These are phyloP conservation scores for Exophiala spinifera DNA, from an alignment of 2,329 filamentous ascomycete species.

Conservation along the genomic window DNA sequence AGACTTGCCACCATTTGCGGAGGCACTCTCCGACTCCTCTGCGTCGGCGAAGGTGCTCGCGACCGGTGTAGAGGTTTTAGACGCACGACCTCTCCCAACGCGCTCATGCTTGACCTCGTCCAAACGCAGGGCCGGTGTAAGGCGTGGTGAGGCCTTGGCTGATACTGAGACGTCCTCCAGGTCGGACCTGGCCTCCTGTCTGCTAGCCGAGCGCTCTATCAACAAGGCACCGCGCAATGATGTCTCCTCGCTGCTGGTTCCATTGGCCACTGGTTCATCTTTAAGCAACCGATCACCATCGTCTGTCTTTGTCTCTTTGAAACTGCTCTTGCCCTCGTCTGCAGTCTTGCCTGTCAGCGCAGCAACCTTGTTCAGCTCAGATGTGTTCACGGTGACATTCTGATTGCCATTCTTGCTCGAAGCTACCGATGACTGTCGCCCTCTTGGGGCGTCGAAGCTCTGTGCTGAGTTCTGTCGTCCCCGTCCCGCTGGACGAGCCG, in stretches of 20 bases:
- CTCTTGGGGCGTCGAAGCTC: slow-evolving; percentile 40
- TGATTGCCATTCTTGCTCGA: slow-evolving; percentile 62
- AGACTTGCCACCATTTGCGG: slow-evolving; percentile 14
- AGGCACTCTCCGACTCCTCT: slow-evolving; percentile 21
- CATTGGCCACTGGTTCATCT: slow-evolving; percentile 42
- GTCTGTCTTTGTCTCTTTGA: slow-evolving; percentile 46
- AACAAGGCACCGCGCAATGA: slow-evolving; percentile 33
- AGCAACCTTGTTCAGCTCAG: slow-evolving; percentile 32
- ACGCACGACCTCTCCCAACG: slow-evolving; percentile 34
- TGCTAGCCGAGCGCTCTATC: slow-evolving; percentile 24
- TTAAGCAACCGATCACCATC: slow-evolving; percentile 35
- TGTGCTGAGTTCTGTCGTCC: slow-evolving; percentile 72
- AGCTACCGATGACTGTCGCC: slow-evolving; percentile 51
- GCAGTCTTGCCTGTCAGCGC: slow-evolving; percentile 33
- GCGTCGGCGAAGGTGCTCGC: slow-evolving; percentile 38
- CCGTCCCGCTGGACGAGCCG: slow-evolving; percentile 65
- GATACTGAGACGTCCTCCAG: slow-evolving; percentile 14
- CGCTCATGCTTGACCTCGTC: slow-evolving; percentile 16
- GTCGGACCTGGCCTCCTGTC: slow-evolving; percentile 38
- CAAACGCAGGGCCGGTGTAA: slow-evolving; percentile 29
- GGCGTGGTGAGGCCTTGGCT: slow-evolving; percentile 29
- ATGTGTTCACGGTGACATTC: slow-evolving; percentile 39
- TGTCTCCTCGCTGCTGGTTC: slow-evolving; percentile 23
- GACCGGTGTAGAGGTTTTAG: slow-evolving; percentile 43
- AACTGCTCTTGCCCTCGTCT: slow-evolving; percentile 52